phyloP scores from a whole-genome alignment of 139 green algal species.

The Mychonastes homosphaera region DNA sequence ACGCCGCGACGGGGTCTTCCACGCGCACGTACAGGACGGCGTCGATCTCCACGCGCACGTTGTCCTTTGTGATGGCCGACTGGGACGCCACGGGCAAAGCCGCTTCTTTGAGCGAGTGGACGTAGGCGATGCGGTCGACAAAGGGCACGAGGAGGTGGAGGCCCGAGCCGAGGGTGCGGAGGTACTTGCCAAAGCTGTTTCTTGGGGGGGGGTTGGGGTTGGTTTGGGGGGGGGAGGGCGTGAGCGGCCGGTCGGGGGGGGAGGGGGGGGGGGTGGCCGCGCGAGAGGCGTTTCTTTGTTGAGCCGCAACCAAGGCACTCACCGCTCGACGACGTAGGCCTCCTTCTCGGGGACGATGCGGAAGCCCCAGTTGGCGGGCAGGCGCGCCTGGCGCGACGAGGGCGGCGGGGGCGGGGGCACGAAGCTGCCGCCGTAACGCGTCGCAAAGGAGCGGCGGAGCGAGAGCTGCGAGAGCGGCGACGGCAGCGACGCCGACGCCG shows the following conservation, averaged over 20 bases:
- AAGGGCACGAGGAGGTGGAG: constrained; percentile 91
- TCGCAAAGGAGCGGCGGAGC: too few species aligned
- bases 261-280: neutral
- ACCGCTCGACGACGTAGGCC: constrained; percentile 59
- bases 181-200: constrained; percentile 80
- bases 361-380: constrained; percentile 8
- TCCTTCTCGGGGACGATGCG: constrained; percentile 85
- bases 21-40: constrained; percentile 90
- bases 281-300: neutral
- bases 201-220: constrained; percentile 32
- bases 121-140: constrained; percentile 76
- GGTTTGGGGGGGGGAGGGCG: neutral
- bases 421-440: too few species aligned
- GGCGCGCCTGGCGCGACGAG: neutral
- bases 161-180: constrained; percentile 59
- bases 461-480: too few species aligned
- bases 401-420: neutral
- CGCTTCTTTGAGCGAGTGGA: constrained; percentile 81
- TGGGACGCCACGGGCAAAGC: constrained; percentile 82
- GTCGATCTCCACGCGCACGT: constrained; percentile 94
- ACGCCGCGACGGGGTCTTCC: constrained; percentile 72
- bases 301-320: neutral
- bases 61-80: constrained; percentile 92
- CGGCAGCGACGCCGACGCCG: too few species aligned
- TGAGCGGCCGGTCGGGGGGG: neutral